Evolutionary conservation across 345 rosid species (phyloP).

Genomic region (Camelina sativa): DNA sequence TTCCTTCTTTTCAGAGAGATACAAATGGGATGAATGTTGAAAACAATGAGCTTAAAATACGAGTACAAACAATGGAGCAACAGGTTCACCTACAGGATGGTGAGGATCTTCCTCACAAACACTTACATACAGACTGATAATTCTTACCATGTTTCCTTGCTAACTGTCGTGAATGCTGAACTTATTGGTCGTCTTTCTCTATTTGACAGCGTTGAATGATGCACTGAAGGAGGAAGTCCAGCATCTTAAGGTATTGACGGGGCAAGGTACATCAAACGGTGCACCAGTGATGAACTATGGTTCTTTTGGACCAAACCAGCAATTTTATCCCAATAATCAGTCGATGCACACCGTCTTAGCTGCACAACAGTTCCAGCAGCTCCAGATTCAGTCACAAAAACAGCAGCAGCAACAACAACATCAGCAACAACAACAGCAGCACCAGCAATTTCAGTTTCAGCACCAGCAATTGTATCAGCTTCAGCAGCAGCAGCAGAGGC

Average conservation of each 20-base stretch:
- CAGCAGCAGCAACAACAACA: conserved; percentile 62
- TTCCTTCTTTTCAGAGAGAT: conserved; percentile 62
- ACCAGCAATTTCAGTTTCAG: conserved; percentile 59
- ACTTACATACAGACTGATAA: neutral
- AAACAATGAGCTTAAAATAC: conserved; percentile 87
- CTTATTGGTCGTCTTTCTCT: conserved; percentile 6
- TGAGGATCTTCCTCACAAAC: conserved; percentile 48
- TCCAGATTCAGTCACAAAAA: conserved; percentile 88
- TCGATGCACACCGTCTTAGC: conserved; percentile 70
- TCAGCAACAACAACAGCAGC: conserved; percentile 57
- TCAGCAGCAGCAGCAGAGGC: conserved; percentile 60
- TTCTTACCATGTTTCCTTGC: neutral
- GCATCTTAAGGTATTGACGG: conserved; percentile 85
- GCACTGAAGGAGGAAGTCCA: conserved; percentile 93
- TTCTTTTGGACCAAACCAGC: conserved; percentile 73
- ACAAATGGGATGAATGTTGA: conserved; percentile 79
- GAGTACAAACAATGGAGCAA: conserved; percentile 88
- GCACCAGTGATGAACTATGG: conserved; percentile 68
- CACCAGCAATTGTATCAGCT: conserved; percentile 62
- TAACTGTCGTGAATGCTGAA: conserved; percentile 4
- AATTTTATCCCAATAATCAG: conserved; percentile 67
- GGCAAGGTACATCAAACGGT: conserved; percentile 70
- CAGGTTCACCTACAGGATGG: conserved; percentile 94
- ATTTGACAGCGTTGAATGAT: conserved; percentile 74
- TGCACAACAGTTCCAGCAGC: conserved; percentile 91